phyloP scores from a whole-genome alignment of 176 grass and related monocot species.

The Thinopyrum elongatum region DNA sequence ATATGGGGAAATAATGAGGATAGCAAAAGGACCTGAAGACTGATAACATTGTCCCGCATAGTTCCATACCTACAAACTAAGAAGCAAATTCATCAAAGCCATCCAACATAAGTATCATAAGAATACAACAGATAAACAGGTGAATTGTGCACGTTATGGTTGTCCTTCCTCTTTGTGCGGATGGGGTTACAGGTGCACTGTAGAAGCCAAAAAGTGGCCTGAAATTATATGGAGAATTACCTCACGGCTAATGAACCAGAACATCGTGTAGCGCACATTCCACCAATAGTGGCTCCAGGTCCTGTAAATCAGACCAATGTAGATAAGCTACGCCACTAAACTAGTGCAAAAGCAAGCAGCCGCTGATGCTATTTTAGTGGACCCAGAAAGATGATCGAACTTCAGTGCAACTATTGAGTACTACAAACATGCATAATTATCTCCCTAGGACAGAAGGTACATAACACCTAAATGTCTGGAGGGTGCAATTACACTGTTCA shows the following conservation, averaged over 20 bases:
- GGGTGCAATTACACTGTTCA: too few relatives aligned
- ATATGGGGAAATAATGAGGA: not conserved
- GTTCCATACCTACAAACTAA: conserved; percentile 98
- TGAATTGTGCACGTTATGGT: not conserved
- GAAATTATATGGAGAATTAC: conserved; percentile 54
- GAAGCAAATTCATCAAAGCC: conserved; percentile 56
- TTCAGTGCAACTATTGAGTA: not conserved
- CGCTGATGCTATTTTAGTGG: not conserved
- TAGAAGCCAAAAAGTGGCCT: conserved; percentile 15
- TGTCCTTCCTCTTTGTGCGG: not conserved
- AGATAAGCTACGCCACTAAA: conserved; percentile 16
- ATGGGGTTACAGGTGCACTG: not conserved
- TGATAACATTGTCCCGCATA: conserved; percentile 99
- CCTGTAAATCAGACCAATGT: conserved; percentile 57
- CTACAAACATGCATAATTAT: conserved; percentile 5
- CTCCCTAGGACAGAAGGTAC: not conserved
- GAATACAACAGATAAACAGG: conserved; percentile 16
- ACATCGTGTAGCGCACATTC: conserved; percentile 96
- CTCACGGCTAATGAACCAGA: conserved; percentile 99
- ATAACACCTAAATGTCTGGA: not conserved
- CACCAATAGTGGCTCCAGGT: conserved; percentile 93
- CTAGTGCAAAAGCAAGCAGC: not conserved
- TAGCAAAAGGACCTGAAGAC: conserved; percentile 60
- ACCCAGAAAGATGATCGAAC: not conserved
- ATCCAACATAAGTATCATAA: conserved; percentile 36